phyloP scores from a whole-genome alignment of 805 yeast species.

The Pichia sporocuriosa region DNA sequence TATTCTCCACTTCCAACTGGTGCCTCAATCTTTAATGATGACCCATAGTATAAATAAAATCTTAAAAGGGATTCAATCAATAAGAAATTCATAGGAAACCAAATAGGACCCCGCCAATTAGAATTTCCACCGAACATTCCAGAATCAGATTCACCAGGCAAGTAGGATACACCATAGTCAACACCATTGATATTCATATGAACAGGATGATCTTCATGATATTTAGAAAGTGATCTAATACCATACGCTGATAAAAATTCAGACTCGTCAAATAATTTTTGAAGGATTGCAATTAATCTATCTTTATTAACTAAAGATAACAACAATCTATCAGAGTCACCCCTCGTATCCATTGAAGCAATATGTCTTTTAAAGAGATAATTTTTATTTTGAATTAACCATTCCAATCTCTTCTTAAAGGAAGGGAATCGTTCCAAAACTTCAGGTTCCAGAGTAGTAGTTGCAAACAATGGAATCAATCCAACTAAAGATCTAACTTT shows the following conservation, averaged over 20 bases:
- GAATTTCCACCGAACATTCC: slow-evolving; percentile 96
- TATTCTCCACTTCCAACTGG: slow-evolving; percentile 77
- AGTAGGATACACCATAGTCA: slow-evolving; percentile 61
- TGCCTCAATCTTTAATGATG: slow-evolving; percentile 76
- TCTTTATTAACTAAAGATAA: slow-evolving; percentile 78
- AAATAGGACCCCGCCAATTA: slow-evolving; percentile 95
- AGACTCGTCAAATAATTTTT: slow-evolving; percentile 74
- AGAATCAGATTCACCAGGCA: slow-evolving; percentile 85
- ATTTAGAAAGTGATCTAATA: slow-evolving; percentile 80
- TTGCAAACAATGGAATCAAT: slow-evolving; percentile 83
- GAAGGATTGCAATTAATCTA: slow-evolving; percentile 65
- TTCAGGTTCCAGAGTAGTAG: slow-evolving; percentile 82
- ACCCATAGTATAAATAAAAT: slow-evolving; percentile 82
- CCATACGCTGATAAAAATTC: slow-evolving; percentile 85
- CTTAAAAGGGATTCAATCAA: slow-evolving; percentile 82
- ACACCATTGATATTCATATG: slow-evolving; percentile 77
- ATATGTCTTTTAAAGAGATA: slow-evolving; percentile 73
- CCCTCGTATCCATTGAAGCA: slow-evolving; percentile 72
- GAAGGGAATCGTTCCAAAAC: slow-evolving; percentile 69
- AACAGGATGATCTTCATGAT: slow-evolving; percentile 78
- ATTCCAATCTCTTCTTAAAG: slow-evolving; percentile 73
- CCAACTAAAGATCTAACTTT: slow-evolving; percentile 90
- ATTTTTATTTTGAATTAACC: slow-evolving; percentile 71
- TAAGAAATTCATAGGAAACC: slow-evolving; percentile 90
- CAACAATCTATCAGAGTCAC: slow-evolving; percentile 75